These are phyloP conservation scores for Fragilaria crotonensis DNA, from an alignment of 108 stramenopile genomes.

Conservation along the genomic window DNA sequence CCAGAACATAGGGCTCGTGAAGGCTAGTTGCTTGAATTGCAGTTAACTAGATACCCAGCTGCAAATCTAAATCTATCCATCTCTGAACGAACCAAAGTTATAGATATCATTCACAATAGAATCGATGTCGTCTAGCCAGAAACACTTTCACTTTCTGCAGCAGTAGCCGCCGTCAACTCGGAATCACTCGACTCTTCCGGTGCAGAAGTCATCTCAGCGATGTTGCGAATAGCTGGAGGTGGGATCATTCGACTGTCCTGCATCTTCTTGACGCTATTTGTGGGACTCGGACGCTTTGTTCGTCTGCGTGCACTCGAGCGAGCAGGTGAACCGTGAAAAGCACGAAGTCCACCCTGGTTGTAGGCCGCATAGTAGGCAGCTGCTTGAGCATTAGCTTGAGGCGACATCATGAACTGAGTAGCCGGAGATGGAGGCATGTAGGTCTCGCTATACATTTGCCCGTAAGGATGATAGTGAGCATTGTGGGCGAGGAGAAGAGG, in stretches of 20 bases:
- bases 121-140: background rate
- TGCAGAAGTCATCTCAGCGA: too few species aligned
- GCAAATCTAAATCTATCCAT: too few species aligned
- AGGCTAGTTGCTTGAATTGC: too few species aligned
- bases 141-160: background rate
- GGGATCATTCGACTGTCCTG: too few species aligned
- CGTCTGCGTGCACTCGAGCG: background rate
- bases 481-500: slow-evolving; percentile 17
- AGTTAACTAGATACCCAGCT: too few species aligned
- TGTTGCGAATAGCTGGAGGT: too few species aligned
- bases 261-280: too few species aligned
- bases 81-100: background rate
- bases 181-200: background rate
- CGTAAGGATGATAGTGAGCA: background rate
- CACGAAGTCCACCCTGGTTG: background rate
- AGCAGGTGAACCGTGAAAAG: background rate
- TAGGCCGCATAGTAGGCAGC: background rate
- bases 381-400: background rate
- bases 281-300: background rate
- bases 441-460: slow-evolving; percentile 20
- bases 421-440: slow-evolving; percentile 51
- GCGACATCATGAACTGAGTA: slow-evolving; percentile 56
- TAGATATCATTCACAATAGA: background rate
- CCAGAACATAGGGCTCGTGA: too few species aligned
- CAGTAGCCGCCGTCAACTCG: background rate